These are phyloP conservation scores for Astragalus membranaceus DNA, from an alignment of 306 rosid genomes.

Conservation along the genomic window DNA sequence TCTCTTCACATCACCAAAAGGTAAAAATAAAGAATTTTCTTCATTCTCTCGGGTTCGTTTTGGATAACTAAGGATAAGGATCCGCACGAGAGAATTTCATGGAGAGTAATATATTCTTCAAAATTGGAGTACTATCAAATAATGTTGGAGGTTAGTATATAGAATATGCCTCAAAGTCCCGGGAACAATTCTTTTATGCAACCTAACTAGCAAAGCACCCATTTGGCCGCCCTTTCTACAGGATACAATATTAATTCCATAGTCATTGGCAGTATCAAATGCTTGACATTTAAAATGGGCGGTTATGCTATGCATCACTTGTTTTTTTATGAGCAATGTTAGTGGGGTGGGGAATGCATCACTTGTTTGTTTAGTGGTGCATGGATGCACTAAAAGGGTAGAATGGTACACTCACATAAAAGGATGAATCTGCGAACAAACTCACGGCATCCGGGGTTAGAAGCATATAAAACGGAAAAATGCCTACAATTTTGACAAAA, in stretches of 20 bases:
- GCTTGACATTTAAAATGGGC: not conserved
- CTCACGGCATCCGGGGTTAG: too few relatives aligned
- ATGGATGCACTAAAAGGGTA: too few relatives aligned
- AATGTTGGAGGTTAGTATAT: not conserved
- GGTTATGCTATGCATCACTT: too few relatives aligned
- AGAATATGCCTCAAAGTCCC: conserved; percentile 22
- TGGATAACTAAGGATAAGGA: conserved; percentile 43
- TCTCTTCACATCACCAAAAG: too few relatives aligned
- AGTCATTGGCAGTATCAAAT: not conserved
- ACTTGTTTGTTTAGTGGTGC: too few relatives aligned
- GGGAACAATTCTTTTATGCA: conserved; percentile 4
- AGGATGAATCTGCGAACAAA: too few relatives aligned
- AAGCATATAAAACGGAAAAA: too few relatives aligned
- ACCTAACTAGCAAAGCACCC: not conserved
- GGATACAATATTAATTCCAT: not conserved
- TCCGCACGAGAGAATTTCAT: conserved; percentile 13
- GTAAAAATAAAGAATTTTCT: not conserved
- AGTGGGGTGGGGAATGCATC: too few relatives aligned
- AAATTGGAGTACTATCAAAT: conserved; percentile 16
- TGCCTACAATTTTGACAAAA: too few relatives aligned
- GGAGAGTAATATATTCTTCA: conserved; percentile 28
- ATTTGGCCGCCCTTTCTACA: not conserved
- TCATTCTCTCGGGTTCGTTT: conserved; percentile 34
- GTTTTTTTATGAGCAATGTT: too few relatives aligned
- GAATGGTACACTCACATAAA: too few relatives aligned